These are phyloP conservation scores for Phaeosphaeriaceae sp. DNA, from an alignment of 2,329 filamentous ascomycete genomes.

Conservation along the genomic window DNA sequence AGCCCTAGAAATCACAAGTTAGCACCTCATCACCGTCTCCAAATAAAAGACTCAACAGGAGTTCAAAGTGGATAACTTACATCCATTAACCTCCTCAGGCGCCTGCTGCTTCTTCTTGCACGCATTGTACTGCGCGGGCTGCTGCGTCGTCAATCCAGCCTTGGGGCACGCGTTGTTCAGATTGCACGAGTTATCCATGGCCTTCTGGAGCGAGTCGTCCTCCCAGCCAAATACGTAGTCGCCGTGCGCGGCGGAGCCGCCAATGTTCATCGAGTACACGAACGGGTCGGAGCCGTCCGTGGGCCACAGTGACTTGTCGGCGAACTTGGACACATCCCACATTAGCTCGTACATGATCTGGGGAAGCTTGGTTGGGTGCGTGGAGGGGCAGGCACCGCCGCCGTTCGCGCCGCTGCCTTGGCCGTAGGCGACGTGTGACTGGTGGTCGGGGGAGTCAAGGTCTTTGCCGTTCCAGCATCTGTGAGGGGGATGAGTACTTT, in stretches of 20 bases:
- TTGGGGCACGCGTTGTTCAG: conserved; percentile 42
- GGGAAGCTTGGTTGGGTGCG: conserved; percentile 42
- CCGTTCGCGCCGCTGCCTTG: conserved; percentile 55
- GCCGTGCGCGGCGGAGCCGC: conserved; percentile 40
- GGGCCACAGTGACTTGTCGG: conserved; percentile 41
- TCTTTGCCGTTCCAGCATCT: conserved; percentile 40
- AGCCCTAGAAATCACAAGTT: conserved; percentile 32
- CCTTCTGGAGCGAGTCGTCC: conserved; percentile 52
- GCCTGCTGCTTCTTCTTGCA: conserved; percentile 45
- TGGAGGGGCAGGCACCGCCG: conserved; percentile 56
- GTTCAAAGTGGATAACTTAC: conserved; percentile 26
- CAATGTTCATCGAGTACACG: conserved; percentile 44
- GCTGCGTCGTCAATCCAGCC: conserved; percentile 39
- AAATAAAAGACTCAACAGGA: too few relatives aligned
- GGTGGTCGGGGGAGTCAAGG: conserved; percentile 42
- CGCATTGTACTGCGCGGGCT: conserved; percentile 34
- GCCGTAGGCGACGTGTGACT: conserved; percentile 56
- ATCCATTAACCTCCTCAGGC: conserved; percentile 40
- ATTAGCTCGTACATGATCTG: conserved; percentile 48
- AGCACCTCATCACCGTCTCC: conserved; percentile 7
- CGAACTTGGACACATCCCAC: conserved; percentile 42
- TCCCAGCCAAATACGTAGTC: conserved; percentile 56
- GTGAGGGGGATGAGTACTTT: neutral
- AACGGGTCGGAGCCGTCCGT: conserved; percentile 41
- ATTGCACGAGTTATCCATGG: conserved; percentile 51